These are phyloP conservation scores for Dactylorhiza incarnata DNA, from an alignment of 106 monocot species.

Conservation along the genomic window DNA sequence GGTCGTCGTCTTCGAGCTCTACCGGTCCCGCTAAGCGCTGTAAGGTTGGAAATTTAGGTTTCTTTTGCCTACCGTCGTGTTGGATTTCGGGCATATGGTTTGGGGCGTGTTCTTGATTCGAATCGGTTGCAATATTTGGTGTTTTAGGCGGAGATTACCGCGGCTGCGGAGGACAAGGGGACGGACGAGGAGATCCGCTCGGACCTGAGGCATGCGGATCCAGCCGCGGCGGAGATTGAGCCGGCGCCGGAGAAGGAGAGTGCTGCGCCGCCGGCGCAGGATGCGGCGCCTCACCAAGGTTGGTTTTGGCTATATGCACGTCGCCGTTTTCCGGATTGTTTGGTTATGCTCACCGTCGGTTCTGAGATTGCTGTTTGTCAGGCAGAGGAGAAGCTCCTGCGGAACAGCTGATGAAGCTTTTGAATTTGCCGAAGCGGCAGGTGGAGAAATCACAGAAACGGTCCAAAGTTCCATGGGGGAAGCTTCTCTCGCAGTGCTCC, in stretches of 20 bases:
- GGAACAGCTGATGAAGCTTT: conserved; percentile 11
- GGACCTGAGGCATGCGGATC: not conserved
- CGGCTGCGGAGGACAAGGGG: not conserved
- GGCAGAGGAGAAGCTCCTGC: conserved; percentile 13
- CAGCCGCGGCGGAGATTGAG: not conserved
- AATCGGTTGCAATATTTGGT: conserved; percentile 3
- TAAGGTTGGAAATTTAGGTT: conserved; percentile 28
- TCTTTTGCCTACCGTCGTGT: not conserved
- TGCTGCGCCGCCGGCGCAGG: not conserved
- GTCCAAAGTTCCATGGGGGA: conserved; percentile 31
- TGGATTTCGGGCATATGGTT: conserved; percentile 7
- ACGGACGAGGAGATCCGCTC: conserved; percentile 1
- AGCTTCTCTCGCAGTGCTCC: conserved; percentile 40
- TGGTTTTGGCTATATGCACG: not conserved
- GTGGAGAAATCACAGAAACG: conserved; percentile 4
- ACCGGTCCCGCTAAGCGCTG: conserved; percentile 24
- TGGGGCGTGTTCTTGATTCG: conserved; percentile 9
- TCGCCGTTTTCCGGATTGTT: not conserved
- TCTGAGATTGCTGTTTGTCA: not conserved
- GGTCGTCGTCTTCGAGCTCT: conserved; percentile 13
- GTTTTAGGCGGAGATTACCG: conserved; percentile 11
- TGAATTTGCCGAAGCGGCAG: conserved; percentile 9
- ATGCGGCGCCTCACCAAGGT: conserved; percentile 7
- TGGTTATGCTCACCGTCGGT: not conserved
- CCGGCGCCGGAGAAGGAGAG: conserved; percentile 5